Conservation (phyloP, 1,284 basidiomycete species). For the Amylostereum chailletii region DNA sequence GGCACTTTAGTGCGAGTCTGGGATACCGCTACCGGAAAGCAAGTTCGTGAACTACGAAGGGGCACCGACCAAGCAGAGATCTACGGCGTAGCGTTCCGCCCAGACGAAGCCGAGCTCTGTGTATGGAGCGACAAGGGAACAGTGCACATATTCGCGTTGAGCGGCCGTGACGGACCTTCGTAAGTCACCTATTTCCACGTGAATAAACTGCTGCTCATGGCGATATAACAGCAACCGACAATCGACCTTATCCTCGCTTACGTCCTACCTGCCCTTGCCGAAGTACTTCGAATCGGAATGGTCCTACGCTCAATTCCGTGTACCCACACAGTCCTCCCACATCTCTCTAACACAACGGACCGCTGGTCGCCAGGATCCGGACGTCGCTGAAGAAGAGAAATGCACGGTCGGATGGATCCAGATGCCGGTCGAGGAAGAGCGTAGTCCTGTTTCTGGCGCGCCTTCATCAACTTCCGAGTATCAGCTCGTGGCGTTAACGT, state of each 20-base stretch:
- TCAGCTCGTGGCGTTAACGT: conserved; percentile 81
- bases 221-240: conserved; percentile 56
- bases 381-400: conserved; percentile 72
- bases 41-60: conserved; percentile 76
- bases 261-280: conserved; percentile 74
- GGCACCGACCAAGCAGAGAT: conserved; percentile 90
- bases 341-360: conserved; percentile 60
- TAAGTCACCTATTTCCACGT: conserved; percentile 29
- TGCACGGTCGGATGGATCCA: conserved; percentile 79
- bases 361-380: conserved; percentile 46
- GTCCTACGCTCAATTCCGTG: conserved; percentile 89
- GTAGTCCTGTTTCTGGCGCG: conserved; percentile 21
- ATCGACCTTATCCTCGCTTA: conserved; percentile 68
- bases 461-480: conserved; percentile 36
- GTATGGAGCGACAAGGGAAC: conserved; percentile 98
- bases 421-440: conserved; percentile 15
- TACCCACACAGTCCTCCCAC: conserved; percentile 77
- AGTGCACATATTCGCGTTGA: conserved; percentile 80
- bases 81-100: conserved; percentile 77
- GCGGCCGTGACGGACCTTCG: conserved; percentile 52
- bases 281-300: conserved; percentile 92
- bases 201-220: neutral
- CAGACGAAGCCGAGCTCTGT: conserved; percentile 73
- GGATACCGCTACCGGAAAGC: conserved; percentile 72
- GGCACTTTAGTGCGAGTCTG: conserved; percentile 89